Evolutionary conservation across 805 yeast species (phyloP), one percentile per base, ranked within the genome.

Genomic region (Kluyveromyces aestuarii): DNA sequence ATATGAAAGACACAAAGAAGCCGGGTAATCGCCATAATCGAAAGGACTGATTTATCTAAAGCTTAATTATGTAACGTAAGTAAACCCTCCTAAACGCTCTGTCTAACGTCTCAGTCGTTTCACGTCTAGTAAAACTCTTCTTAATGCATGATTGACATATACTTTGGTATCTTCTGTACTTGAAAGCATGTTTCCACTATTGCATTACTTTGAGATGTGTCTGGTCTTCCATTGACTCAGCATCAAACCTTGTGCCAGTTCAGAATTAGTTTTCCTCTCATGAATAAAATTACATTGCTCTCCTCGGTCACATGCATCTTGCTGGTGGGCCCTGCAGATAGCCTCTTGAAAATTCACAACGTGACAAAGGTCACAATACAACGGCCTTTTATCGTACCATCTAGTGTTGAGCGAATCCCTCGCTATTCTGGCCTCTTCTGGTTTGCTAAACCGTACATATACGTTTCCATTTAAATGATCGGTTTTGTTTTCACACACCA

Each of bases 221-320:
- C 14, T 41, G 45, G 17, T 16, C 25, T 37, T 37, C 40, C 40
- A 37, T 19, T 37, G 40, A 19, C 40, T 37, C 17, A 37, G n/a
- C 40, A 37, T 9, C 48, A 86, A 65, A 13, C 69, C 72, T 6
- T 56, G 61, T 42, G 72, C 63, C 27, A 81, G 59, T 13, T 63
- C 70, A 7, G 59, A 58, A 2, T 76, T 61, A 0, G 95, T 87
- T 37, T 73, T 66, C 56, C 81, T 72, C 2, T 82, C 74, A 64
- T 90, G 98, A 77, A 88, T 84, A 64, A 86, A 89, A 64, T 90
- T 90, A 67, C 98, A 90, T 58, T 77, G 76, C 33, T 82, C 85
- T 2, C 89, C 91, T 61, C 97, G 75, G n/a, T 74, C 76, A 61
- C 98, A 90, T 13, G 68, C 69, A 21, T 72, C 66, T 2, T 72